Conservation (phyloP, 495 filamentous ascomycete genomes). For the Podospora anserina region DNA sequence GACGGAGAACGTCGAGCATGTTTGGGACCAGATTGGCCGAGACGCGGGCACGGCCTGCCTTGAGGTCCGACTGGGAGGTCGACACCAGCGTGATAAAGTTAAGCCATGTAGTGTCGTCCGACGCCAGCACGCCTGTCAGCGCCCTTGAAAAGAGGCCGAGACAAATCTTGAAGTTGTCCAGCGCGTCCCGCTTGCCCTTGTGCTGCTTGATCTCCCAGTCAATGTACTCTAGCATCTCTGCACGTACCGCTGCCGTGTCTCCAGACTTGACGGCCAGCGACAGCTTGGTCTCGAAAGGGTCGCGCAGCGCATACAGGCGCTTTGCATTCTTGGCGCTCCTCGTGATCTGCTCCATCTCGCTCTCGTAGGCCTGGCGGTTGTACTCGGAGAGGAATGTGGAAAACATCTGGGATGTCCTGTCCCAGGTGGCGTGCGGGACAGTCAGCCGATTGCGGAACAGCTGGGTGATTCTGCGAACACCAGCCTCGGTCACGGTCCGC, state of each 20-base stretch:
- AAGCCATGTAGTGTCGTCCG: constrained; percentile 70
- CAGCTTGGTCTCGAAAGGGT: constrained; percentile 68
- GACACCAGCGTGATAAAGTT: constrained; percentile 74
- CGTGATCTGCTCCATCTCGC: constrained; percentile 70
- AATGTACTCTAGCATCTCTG: constrained; percentile 69
- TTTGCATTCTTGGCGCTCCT: constrained; percentile 65
- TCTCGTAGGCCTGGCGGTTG: constrained; percentile 71
- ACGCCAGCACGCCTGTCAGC: constrained; percentile 60
- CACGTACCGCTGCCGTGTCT: constrained; percentile 56
- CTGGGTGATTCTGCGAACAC: constrained; percentile 60
- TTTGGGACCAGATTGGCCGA: constrained; percentile 39
- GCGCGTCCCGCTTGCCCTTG: constrained; percentile 38
- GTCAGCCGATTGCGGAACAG: constrained; percentile 72
- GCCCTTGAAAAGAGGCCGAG: constrained; percentile 77
- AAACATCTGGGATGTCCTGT: constrained; percentile 77
- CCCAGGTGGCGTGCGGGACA: constrained; percentile 80
- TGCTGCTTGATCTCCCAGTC: constrained; percentile 73
- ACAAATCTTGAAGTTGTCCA: constrained; percentile 56
- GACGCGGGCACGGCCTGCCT: constrained; percentile 32
- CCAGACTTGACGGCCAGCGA: constrained; percentile 54
- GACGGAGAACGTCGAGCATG: constrained; percentile 52
- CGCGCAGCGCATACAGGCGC: constrained; percentile 62
- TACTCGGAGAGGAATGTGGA: constrained; percentile 77
- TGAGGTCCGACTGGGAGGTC: constrained; percentile 36
- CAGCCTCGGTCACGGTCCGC: constrained; percentile 53